Evolutionary conservation across 2,329 filamentous ascomycete genomes (phyloP), one percentile per base, ranked within the genome.

Genomic region (Orbilia quercus): DNA sequence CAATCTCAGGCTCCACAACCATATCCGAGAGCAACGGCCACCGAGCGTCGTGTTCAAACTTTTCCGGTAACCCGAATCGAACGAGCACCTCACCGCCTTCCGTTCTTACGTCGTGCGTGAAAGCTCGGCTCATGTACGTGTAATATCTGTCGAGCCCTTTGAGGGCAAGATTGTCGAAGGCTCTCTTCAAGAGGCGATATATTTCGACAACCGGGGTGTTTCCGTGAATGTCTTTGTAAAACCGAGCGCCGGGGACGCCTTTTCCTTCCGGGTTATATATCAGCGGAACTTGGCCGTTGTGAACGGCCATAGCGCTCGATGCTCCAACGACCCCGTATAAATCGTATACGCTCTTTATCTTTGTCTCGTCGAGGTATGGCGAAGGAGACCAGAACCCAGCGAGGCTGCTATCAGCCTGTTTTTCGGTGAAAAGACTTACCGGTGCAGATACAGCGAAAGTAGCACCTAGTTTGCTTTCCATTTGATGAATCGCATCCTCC

Each of bases 401-500:
- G 18, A 42, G 11, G 23, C 9, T 38, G 7, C 9, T 12, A 12
- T 18, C 11, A 14, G 25, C 31, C 12, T 38, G 6, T 36, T 31
- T 31, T 31, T 38, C 31, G 7, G 28, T 5, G 14, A 55, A 55
- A 7, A 55, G 51, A 7, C 25, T 42, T 22, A 16, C 31, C 2
- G 51, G 31, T 20, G 51, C 25, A 9, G 31, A 12, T 11, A 18
- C 18, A 6, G 25, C 31, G 2, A 55, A 55, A n/a, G 51, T 36
- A 20, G 51, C 51, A 25, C 36, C 7, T 6, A 18, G 14, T 55
- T 55, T 55, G 2, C 11, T 50, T 16, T 55, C 51, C 31, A 55
- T 38, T 16, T 55, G 51, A n/a, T 20, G n/a, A 20, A 55, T 40
- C 14, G 51, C 51, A 18, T 55, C 51, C 2, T 55, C 25, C 7